These are phyloP conservation scores for Pythium volutum DNA, from an alignment of 352 stramenopile genomes.

Conservation along the genomic window DNA sequence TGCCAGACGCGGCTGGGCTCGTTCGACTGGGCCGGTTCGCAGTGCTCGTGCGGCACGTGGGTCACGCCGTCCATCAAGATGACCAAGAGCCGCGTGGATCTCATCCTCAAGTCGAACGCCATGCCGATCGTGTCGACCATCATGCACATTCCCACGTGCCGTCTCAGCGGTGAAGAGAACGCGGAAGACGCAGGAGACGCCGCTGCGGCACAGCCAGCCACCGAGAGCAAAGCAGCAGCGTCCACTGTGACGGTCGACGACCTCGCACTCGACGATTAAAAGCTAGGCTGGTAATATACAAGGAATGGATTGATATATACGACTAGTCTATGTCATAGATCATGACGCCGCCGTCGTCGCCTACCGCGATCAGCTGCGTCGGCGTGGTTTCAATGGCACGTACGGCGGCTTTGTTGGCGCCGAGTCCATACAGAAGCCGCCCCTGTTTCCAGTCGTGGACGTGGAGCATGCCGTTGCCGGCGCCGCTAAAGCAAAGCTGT, in stretches of 20 bases:
- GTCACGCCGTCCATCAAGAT: conserved; percentile 82
- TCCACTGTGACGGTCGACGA: conserved; percentile 14
- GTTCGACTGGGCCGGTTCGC: conserved; percentile 74
- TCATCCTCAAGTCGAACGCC: conserved; percentile 19
- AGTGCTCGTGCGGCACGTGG: conserved; percentile 83
- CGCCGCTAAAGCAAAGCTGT: conserved; percentile 77
- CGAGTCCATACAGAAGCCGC: conserved; percentile 75
- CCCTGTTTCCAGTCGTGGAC: conserved; percentile 75
- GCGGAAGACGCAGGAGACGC: conserved; percentile 5
- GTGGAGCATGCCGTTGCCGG: conserved; percentile 83
- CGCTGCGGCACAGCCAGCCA: neutral
- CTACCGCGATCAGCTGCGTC: conserved; percentile 59
- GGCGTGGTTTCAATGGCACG: conserved; percentile 55
- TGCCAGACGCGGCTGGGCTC: conserved; percentile 67
- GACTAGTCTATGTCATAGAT: conserved; percentile 66
- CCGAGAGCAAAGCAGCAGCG: neutral
- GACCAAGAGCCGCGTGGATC: conserved; percentile 75
- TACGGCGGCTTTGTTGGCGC: conserved; percentile 78
- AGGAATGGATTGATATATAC: neutral
- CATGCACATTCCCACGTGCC: conserved; percentile 15
- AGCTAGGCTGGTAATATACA: neutral
- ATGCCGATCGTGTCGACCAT: conserved; percentile 28
- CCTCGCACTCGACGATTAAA: conserved; percentile 19
- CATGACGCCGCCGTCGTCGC: conserved; percentile 81
- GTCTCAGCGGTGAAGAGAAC: neutral